These are phyloP conservation scores for Fibroporia radiculosa DNA, from an alignment of 768 basidiomycete genomes.

Conservation along the genomic window DNA sequence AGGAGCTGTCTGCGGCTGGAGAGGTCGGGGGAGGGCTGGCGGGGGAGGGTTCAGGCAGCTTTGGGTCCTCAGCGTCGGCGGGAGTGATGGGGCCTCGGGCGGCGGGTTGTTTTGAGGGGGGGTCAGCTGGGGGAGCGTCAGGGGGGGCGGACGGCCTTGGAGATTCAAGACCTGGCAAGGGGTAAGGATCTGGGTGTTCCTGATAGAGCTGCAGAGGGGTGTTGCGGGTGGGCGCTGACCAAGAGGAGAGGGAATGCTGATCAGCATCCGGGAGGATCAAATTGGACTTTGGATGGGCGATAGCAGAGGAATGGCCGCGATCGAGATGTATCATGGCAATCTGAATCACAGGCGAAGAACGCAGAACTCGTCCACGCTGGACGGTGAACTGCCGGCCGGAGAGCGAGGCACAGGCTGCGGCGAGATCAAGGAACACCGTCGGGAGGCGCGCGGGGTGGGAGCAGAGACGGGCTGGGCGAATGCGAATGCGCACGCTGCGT, in stretches of 20 bases:
- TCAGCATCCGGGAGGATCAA: conserved; percentile 18
- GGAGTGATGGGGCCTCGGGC: conserved; percentile 7
- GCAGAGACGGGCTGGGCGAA: no score
- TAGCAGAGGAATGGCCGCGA: conserved; percentile 22
- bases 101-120: conserved; percentile 1
- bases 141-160: conserved; percentile 1
- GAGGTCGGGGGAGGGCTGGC: conserved; percentile 16
- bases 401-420: conserved; percentile 1
- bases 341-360: conserved; percentile 13
- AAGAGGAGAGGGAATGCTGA: conserved; percentile 18
- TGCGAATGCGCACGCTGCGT: background rate
- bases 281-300: conserved; percentile 17
- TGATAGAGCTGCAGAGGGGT: conserved; percentile 14
- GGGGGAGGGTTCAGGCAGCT: conserved; percentile 12
- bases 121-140: conserved; percentile 4
- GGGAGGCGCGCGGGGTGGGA: background rate
- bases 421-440: background rate
- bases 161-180: conserved; percentile 5
- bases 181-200: conserved; percentile 11
- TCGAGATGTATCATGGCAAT: conserved; percentile 28
- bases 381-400: conserved; percentile 10
- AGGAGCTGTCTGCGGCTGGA: conserved; percentile 17
- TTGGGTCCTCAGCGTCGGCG: conserved; percentile 12
- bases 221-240: conserved; percentile 19
- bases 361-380: conserved; percentile 11